Conservation (phyloP, 2,329 filamentous ascomycete genomes). For the Neophaeococcomyces mojaviensis region DNA sequence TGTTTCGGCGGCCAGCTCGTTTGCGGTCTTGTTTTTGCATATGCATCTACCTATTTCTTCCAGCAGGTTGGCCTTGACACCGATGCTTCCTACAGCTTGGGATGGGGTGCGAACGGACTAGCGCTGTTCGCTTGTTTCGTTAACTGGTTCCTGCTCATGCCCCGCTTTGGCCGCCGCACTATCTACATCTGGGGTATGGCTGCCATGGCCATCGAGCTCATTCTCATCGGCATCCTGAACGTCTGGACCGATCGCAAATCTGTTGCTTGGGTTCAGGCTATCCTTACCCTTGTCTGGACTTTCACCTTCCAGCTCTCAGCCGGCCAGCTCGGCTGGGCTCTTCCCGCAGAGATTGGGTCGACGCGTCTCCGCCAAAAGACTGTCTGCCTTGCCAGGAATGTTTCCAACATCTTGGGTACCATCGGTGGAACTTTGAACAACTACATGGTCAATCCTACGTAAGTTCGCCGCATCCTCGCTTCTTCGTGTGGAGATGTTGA, state of each 20-base stretch:
- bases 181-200: constrained; percentile 69
- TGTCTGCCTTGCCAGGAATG: constrained; percentile 46
- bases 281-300: constrained; percentile 43
- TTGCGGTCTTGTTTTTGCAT: constrained; percentile 55
- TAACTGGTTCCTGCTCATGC: constrained; percentile 30
- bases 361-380: constrained; percentile 49
- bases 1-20: constrained; percentile 59
- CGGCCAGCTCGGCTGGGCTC: constrained; percentile 45
- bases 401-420: constrained; percentile 42
- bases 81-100: constrained; percentile 47
- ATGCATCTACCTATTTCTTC: constrained; percentile 55
- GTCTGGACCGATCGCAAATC: constrained; percentile 17
- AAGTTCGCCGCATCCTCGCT: too few species aligned
- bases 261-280: constrained; percentile 32
- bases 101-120: constrained; percentile 62
- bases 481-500: too few species aligned
- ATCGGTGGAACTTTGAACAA: constrained; percentile 26
- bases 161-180: constrained; percentile 62
- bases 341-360: constrained; percentile 48
- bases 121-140: constrained; percentile 73
- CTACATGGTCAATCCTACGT: constrained; percentile 28
- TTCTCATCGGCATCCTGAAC: constrained; percentile 26
- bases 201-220: constrained; percentile 60
- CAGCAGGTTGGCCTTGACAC: constrained; percentile 47
- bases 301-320: constrained; percentile 48